phyloP scores from a whole-genome alignment of 768 basidiomycete species.

The Russula brevipes region DNA sequence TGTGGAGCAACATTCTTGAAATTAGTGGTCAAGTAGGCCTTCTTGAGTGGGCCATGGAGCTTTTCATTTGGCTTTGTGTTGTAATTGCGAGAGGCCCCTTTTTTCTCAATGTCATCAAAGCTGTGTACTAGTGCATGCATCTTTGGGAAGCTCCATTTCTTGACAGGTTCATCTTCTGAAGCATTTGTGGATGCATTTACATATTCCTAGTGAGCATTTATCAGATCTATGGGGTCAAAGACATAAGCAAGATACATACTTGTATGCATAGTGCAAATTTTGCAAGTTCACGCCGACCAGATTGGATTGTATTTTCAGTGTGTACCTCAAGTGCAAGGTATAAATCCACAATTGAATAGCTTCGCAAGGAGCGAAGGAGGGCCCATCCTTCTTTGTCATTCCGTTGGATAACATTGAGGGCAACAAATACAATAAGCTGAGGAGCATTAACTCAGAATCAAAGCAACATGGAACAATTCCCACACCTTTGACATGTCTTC shows the following conservation, averaged over 20 bases:
- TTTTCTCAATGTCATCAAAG: background rate
- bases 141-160: background rate
- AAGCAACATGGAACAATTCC: background rate
- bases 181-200: background rate
- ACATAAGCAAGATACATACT: background rate
- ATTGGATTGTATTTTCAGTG: background rate
- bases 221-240: background rate
- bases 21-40: background rate
- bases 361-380: background rate
- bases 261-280: background rate
- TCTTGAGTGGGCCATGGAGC: background rate
- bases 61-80: background rate
- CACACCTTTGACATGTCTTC: background rate
- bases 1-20: background rate
- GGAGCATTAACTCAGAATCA: background rate
- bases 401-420: background rate
- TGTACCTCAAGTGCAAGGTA: background rate
- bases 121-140: background rate
- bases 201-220: background rate
- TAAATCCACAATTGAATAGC: background rate
- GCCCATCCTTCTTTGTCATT: background rate
- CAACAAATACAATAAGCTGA: background rate
- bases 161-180: background rate
- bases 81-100: background rate
- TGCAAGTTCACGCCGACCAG: background rate